Conservation (phyloP, 2,329 filamentous ascomycete genomes). For the Colletotrichum tanaceti region DNA sequence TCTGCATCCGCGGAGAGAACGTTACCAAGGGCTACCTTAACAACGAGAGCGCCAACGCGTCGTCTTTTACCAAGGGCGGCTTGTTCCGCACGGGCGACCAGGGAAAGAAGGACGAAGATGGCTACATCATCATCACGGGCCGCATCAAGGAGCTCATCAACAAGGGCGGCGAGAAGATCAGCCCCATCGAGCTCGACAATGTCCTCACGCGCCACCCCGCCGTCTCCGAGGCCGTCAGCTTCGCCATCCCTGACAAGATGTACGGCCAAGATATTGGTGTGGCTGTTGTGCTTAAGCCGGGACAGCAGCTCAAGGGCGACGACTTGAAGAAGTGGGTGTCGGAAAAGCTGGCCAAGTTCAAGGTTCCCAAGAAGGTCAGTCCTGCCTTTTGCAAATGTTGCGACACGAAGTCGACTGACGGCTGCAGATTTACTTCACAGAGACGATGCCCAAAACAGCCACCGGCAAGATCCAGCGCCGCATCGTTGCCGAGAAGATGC, state of each 20-base stretch:
- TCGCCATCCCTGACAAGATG: constrained; percentile 83
- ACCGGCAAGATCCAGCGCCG: constrained; percentile 89
- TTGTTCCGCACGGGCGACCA: constrained; percentile 93
- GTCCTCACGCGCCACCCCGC: constrained; percentile 78
- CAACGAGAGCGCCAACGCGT: constrained; percentile 79
- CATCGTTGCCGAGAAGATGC: constrained; percentile 88
- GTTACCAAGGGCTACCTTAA: constrained; percentile 89
- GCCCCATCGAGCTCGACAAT: constrained; percentile 88
- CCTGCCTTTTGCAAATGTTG: background rate
- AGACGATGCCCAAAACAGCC: constrained; percentile 90
- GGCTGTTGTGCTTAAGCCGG: constrained; percentile 78
- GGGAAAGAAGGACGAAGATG: constrained; percentile 81
- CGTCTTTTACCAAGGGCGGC: constrained; percentile 78
- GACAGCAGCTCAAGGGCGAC: constrained; percentile 64
- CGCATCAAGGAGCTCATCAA: constrained; percentile 94
- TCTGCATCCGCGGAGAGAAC: constrained; percentile 84
- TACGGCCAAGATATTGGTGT: constrained; percentile 86
- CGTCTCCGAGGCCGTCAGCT: constrained; percentile 83
- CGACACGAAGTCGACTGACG: constrained; percentile 22
- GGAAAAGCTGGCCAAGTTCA: constrained; percentile 82
- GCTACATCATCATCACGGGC: constrained; percentile 88
- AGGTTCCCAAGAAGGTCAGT: constrained; percentile 82
- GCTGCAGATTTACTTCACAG: constrained; percentile 78
- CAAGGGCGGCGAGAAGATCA: constrained; percentile 91
- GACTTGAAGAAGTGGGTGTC: constrained; percentile 76